These are phyloP conservation scores for Fusarium citri DNA, from an alignment of 2,329 filamentous ascomycete genomes.

Conservation along the genomic window DNA sequence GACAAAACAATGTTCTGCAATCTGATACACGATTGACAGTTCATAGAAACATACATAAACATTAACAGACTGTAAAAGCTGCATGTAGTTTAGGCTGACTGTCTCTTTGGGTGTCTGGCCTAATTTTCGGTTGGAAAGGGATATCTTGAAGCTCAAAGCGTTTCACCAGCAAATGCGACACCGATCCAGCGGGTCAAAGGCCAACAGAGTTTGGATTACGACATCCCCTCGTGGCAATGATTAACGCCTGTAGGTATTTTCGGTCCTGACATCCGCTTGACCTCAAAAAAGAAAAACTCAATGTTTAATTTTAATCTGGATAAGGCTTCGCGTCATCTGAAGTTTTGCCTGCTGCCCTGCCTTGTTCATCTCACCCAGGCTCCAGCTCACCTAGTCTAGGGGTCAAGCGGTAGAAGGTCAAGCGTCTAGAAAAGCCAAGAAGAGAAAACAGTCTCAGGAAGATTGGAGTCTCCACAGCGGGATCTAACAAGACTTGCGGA, in stretches of 20 bases:
- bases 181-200: slow-evolving; percentile 9
- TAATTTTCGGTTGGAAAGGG: background rate
- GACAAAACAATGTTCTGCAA: background rate
- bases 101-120: background rate
- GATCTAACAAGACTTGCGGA: slow-evolving; percentile 24
- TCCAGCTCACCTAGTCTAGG: background rate
- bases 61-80: background rate
- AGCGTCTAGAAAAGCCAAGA: background rate
- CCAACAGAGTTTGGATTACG: background rate
- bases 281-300: background rate
- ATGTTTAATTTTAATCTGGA: slow-evolving; percentile 3
- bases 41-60: background rate
- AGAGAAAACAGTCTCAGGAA: slow-evolving; percentile 9
- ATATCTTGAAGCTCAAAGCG: background rate
- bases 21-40: background rate
- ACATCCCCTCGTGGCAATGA: background rate
- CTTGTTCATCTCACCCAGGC: background rate
- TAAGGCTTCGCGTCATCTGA: slow-evolving; percentile 6
- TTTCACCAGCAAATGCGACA: slow-evolving; percentile 8
- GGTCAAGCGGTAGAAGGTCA: slow-evolving; percentile 8
- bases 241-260: slow-evolving; percentile 7
- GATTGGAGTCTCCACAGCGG: background rate
- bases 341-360: background rate
- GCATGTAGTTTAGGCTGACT: background rate
- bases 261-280: background rate